A percentile compares a stretch with the other conserved stretches of the same genome.
phyloP scores from a whole-genome alignment of 1,284 basidiomycete species.

The Meripilus lineatus region DNA sequence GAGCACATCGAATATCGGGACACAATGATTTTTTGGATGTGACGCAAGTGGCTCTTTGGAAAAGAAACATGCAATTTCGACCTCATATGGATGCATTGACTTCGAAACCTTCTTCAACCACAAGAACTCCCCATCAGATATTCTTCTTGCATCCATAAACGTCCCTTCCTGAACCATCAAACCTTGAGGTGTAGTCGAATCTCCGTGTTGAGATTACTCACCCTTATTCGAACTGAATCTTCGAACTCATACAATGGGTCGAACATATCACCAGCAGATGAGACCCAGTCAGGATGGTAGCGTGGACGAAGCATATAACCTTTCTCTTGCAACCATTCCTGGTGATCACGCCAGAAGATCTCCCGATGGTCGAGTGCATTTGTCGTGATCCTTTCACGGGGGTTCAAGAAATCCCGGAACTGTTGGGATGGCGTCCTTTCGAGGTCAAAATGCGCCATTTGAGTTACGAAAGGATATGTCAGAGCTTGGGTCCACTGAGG shows the following conservation, averaged over 20 bases:
- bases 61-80: constrained; percentile 16
- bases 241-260: constrained; percentile 5
- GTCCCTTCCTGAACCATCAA: constrained; percentile 1
- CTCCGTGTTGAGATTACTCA: not conserved
- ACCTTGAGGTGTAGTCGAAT: not conserved
- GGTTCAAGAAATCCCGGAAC: too few species aligned
- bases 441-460: too few species aligned
- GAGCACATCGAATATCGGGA: constrained; percentile 22
- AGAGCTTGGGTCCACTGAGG: too few species aligned
- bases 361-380: too few species aligned
- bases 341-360: constrained; percentile 11
- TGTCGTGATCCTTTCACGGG: not conserved
- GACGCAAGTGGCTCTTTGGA: constrained; percentile 15
- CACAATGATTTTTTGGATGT: constrained; percentile 5
- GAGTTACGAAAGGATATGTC: too few species aligned
- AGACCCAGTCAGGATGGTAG: constrained; percentile 13
- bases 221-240: constrained; percentile 6
- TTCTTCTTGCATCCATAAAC: constrained; percentile 22
- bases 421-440: too few species aligned
- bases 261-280: constrained; percentile 11
- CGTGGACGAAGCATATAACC: too few species aligned
- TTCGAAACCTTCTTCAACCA: constrained; percentile 17
- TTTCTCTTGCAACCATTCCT: too few species aligned
- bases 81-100: constrained; percentile 13
- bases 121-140: constrained; percentile 20